Evolutionary conservation across 108 stramenopile species (phyloP).

Genomic region (Seminavis robusta): DNA sequence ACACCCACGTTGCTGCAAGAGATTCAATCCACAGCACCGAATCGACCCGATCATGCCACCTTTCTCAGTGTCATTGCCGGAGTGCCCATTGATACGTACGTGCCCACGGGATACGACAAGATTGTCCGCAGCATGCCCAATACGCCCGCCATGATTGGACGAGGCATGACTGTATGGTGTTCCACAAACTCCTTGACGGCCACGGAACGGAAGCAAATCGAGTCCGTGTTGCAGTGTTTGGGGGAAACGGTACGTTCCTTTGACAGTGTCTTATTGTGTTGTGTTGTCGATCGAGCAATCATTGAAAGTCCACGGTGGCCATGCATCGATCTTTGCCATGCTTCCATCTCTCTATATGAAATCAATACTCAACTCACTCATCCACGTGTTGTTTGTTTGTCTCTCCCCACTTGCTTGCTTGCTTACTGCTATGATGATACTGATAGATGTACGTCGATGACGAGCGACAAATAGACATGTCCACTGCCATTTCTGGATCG

Average conservation of each 20-base stretch:
- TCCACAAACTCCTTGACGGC: conserved; percentile 60
- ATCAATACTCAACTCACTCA: too few species aligned
- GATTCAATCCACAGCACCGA: conserved; percentile 1
- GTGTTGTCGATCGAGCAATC: too few species aligned
- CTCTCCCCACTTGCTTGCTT: too few species aligned
- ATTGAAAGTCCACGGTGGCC: too few species aligned
- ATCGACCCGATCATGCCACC: conserved; percentile 43
- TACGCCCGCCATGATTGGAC: conserved; percentile 78
- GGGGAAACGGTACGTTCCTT: conserved; percentile 65
- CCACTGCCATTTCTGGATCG: conserved; percentile 75
- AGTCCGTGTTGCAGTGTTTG: conserved; percentile 58
- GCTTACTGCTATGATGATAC: too few species aligned
- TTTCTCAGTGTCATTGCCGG: conserved; percentile 67
- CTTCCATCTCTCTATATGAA: too few species aligned
- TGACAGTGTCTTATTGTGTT: too few species aligned
- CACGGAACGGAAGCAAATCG: conserved; percentile 47
- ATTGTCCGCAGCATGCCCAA: conserved; percentile 91
- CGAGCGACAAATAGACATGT: conserved; percentile 86
- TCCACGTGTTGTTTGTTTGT: background rate
- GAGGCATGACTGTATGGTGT: conserved; percentile 77
- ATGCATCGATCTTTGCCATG: too few species aligned
- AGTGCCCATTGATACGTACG: conserved; percentile 29
- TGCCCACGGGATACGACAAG: conserved; percentile 32
- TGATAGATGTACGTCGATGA: conserved; percentile 71
- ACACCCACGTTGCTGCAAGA: conserved; percentile 24